These are phyloP conservation scores for Clavispora santaluciae DNA, from an alignment of 805 yeast genomes.

Conservation along the genomic window DNA sequence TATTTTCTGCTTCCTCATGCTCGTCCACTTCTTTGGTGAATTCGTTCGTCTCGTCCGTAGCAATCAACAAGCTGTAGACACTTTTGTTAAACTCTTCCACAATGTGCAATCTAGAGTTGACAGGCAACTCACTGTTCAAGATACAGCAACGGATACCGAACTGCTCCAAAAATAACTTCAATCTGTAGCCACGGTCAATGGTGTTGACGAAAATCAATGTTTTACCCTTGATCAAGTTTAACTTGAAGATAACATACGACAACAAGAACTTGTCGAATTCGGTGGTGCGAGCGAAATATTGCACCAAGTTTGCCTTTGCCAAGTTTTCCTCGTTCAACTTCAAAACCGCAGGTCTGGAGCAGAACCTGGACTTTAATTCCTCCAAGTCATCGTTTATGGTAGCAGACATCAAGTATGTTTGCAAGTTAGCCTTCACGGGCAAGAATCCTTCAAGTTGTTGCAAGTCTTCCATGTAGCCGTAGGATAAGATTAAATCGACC, in stretches of 20 bases:
- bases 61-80: constrained; percentile 80
- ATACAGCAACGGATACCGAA: constrained; percentile 89
- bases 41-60: constrained; percentile 85
- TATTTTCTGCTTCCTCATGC: constrained; percentile 35
- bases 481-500: constrained; percentile 84
- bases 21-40: constrained; percentile 47
- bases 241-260: constrained; percentile 87
- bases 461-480: constrained; percentile 87
- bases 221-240: constrained; percentile 85
- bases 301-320: constrained; percentile 60
- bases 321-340: constrained; percentile 60
- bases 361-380: constrained; percentile 67
- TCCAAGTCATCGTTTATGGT: constrained; percentile 85
- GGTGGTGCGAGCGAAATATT: constrained; percentile 78
- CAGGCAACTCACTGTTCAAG: constrained; percentile 86
- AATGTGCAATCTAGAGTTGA: constrained; percentile 88
- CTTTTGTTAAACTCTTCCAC: constrained; percentile 93
- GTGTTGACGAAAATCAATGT: constrained; percentile 87
- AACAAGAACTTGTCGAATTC: constrained; percentile 91
- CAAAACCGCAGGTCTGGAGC: constrained; percentile 78
- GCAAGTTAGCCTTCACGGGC: constrained; percentile 71
- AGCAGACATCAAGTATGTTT: constrained; percentile 94
- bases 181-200: constrained; percentile 91
- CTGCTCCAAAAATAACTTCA: constrained; percentile 87
- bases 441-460: constrained; percentile 56